Evolutionary conservation across 2,329 filamentous ascomycete genomes (phyloP).

Genomic region (Penicillium sp.): DNA sequence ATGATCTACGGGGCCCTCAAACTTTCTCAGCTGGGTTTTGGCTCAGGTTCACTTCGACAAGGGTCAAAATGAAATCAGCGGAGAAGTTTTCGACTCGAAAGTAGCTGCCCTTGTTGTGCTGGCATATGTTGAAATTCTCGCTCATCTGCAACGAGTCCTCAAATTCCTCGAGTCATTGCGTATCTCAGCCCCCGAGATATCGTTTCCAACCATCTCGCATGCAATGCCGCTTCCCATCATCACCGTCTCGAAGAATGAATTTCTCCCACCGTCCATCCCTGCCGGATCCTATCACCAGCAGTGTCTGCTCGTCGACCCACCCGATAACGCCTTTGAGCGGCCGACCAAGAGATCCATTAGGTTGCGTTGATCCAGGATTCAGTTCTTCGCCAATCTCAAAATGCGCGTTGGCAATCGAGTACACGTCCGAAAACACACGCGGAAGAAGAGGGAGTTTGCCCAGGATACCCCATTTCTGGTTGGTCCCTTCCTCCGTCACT

Average conservation of each 20-base stretch:
- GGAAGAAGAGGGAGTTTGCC: constrained; percentile 82
- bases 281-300: constrained; percentile 76
- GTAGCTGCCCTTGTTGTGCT: background rate
- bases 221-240: constrained; percentile 66
- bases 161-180: background rate
- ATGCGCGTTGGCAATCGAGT: constrained; percentile 75
- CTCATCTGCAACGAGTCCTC: background rate
- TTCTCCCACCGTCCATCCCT: constrained; percentile 84
- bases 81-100: background rate
- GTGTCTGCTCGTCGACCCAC: constrained; percentile 72
- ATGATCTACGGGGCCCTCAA: background rate
- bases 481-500: constrained; percentile 48
- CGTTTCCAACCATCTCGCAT: constrained; percentile 78
- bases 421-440: constrained; percentile 81
- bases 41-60: background rate
- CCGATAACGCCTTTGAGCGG: constrained; percentile 81
- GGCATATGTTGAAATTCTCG: background rate
- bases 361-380: constrained; percentile 40
- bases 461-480: constrained; percentile 80
- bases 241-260: constrained; percentile 68
- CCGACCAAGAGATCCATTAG: constrained; percentile 54
- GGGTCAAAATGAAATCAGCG: background rate
- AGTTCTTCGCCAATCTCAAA: constrained; percentile 82
- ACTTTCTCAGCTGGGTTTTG: background rate
- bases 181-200: constrained; percentile 55